A percentile compares a stretch with the other conserved stretches of the same genome.
Evolutionary conservation across 768 basidiomycete genomes (phyloP).

Genomic region (Myochromella boudieri): DNA sequence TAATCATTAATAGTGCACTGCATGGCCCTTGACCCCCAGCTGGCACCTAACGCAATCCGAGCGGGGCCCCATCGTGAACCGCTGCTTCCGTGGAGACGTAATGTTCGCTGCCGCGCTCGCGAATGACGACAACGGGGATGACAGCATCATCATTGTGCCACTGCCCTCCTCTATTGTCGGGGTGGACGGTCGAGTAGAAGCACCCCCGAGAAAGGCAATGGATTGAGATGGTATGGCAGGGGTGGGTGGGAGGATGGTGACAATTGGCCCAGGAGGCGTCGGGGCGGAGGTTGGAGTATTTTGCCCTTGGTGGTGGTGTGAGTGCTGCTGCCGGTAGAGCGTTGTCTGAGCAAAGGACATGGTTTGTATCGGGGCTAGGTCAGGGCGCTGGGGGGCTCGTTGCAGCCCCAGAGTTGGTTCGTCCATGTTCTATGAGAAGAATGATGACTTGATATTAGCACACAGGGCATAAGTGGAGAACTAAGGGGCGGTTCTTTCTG

Average conservation of each 20-base stretch:
- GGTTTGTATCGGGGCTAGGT: constrained; percentile 12
- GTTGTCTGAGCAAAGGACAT: constrained; percentile 5
- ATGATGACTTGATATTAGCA: background rate
- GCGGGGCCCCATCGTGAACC: constrained; percentile 72
- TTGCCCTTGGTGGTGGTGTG: constrained; percentile 4
- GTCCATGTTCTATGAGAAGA: constrained; percentile 25
- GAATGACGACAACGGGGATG: constrained; percentile 17
- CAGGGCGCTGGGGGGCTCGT: constrained; percentile 3
- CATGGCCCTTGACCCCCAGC: constrained; percentile 68
- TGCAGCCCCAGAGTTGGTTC: background rate
- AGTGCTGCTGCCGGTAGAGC: constrained; percentile 5
- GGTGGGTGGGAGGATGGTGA: constrained; percentile 29
- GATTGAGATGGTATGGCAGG: constrained; percentile 21
- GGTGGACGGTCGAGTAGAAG: constrained; percentile 13
- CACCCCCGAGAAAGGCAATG: constrained; percentile 18
- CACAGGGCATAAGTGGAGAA: background rate
- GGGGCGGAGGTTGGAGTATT: constrained; percentile 10
- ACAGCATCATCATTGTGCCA: constrained; percentile 15
- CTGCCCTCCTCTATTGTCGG: background rate
- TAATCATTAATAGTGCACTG: constrained; percentile 49
- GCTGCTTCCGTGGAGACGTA: constrained; percentile 35
- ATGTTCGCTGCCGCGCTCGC: background rate
- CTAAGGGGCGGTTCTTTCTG: too few species aligned
- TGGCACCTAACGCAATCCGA: constrained; percentile 68
- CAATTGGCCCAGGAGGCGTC: constrained; percentile 18